These are phyloP conservation scores for Gentiana straminea DNA, from an alignment of 257 asterid genomes.

Conservation along the genomic window DNA sequence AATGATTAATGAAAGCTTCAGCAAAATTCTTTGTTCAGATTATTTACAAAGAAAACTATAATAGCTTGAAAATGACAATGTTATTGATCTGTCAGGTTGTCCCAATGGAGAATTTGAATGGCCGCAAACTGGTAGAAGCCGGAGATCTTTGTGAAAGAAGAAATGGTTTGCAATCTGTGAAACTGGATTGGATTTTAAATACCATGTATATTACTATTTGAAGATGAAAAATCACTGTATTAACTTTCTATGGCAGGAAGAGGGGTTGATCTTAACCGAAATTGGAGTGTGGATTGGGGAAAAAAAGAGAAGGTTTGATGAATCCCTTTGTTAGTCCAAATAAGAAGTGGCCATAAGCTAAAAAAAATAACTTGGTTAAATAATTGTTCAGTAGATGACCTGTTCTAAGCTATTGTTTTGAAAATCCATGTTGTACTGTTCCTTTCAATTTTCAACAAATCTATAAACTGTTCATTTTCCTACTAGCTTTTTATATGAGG, in stretches of 20 bases:
- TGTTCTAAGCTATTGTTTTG: neutral
- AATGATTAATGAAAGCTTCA: too few species aligned
- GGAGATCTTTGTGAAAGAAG: slow-evolving; percentile 98
- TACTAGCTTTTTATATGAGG: too few species aligned
- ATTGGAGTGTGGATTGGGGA: slow-evolving; percentile 99
- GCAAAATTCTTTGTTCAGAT: too few species aligned
- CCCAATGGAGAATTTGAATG: slow-evolving; percentile 87
- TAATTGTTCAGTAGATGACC: too few species aligned
- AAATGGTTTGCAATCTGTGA: slow-evolving; percentile 44
- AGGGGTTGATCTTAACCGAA: slow-evolving; percentile 95
- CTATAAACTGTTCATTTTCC: too few species aligned
- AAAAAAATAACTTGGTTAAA: too few species aligned
- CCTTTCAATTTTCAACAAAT: too few species aligned
- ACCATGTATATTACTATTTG: slow-evolving; percentile 4
- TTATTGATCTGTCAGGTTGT: slow-evolving; percentile 47
- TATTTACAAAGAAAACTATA: too few species aligned
- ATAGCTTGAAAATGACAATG: neutral
- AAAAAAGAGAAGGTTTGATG: slow-evolving; percentile 81
- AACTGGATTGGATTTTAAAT: neutral
- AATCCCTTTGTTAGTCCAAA: neutral
- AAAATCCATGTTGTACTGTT: neutral
- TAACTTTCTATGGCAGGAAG: slow-evolving; percentile 46
- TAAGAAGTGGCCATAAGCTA: too few species aligned
- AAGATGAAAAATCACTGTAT: slow-evolving; percentile 8
- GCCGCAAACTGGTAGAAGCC: slow-evolving; percentile 86